Conservation (phyloP, 1,284 basidiomycete species). For the Ganoderma leucocontextum region DNA sequence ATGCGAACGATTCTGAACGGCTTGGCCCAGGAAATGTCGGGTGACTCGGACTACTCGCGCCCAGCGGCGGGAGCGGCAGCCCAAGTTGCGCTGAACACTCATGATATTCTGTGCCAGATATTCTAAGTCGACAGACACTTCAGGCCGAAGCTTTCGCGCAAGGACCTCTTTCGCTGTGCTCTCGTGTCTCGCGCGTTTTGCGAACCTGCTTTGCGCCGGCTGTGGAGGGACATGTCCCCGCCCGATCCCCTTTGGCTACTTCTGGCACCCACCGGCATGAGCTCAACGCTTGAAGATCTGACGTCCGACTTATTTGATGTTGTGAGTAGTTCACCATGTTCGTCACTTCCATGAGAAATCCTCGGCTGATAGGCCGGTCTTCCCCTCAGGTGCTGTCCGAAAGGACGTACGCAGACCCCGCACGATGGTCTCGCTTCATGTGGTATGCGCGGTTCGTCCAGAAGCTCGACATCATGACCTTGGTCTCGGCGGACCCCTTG, state of each 20-base stretch:
- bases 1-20: too few species aligned
- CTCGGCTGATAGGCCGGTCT: background rate
- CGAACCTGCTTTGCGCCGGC: background rate
- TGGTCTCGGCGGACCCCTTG: too few species aligned
- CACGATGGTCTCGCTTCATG: background rate
- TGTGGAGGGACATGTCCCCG: background rate
- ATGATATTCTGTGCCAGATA: background rate
- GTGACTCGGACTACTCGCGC: too few species aligned
- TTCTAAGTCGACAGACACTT: background rate
- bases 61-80: background rate
- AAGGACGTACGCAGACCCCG: background rate
- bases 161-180: background rate
- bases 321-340: background rate
- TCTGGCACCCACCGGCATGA: background rate
- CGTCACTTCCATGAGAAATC: background rate
- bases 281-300: background rate
- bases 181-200: background rate
- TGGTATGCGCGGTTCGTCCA: slow-evolving; percentile 7
- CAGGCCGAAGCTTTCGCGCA: background rate
- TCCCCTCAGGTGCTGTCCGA: background rate
- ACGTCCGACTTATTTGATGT: background rate
- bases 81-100: background rate
- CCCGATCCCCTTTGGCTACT: background rate
- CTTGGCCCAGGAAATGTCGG: too few species aligned
- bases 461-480: background rate